Evolutionary conservation across 2,329 filamentous ascomycete genomes (phyloP).

Genomic region (Microdochium trichocladiopsis): DNA sequence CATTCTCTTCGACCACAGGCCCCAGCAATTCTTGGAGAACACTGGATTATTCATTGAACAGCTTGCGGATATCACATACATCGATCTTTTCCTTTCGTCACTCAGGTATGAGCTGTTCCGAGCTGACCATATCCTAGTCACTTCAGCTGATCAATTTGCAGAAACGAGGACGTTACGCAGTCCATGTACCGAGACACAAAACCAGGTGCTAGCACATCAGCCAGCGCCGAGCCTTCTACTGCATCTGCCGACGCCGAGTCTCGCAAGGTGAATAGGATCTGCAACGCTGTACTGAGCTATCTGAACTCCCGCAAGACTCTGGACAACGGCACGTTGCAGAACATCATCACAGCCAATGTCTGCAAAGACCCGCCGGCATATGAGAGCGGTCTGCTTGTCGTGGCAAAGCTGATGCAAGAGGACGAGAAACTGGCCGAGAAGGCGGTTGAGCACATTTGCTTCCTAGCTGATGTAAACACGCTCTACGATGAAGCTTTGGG

Average conservation of each 20-base stretch:
- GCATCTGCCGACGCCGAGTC: constrained; percentile 3
- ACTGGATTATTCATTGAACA: constrained; percentile 77
- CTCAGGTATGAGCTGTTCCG: constrained; percentile 49
- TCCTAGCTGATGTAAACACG: constrained; percentile 86
- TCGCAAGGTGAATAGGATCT: constrained; percentile 80
- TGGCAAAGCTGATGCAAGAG: constrained; percentile 65
- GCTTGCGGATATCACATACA: constrained; percentile 70
- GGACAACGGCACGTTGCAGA: constrained; percentile 60
- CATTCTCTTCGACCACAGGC: constrained; percentile 89
- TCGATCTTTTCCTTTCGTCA: constrained; percentile 88
- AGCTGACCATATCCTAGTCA: background rate
- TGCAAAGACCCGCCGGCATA: constrained; percentile 90
- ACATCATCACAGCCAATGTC: constrained; percentile 88
- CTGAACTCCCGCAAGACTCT: constrained; percentile 55
- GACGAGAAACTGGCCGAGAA: constrained; percentile 70
- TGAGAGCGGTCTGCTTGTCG: constrained; percentile 73
- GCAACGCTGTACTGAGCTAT: constrained; percentile 70
- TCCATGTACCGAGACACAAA: constrained; percentile 91
- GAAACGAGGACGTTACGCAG: constrained; percentile 86
- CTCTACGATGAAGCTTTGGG: constrained; percentile 88
- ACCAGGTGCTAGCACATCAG: constrained; percentile 22
- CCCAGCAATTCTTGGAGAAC: constrained; percentile 73
- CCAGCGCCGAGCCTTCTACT: constrained; percentile 4
- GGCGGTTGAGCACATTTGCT: constrained; percentile 95
- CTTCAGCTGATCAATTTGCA: no score